phyloP scores from a whole-genome alignment of 129 eudicot species.

The Lactuca saligna region DNA sequence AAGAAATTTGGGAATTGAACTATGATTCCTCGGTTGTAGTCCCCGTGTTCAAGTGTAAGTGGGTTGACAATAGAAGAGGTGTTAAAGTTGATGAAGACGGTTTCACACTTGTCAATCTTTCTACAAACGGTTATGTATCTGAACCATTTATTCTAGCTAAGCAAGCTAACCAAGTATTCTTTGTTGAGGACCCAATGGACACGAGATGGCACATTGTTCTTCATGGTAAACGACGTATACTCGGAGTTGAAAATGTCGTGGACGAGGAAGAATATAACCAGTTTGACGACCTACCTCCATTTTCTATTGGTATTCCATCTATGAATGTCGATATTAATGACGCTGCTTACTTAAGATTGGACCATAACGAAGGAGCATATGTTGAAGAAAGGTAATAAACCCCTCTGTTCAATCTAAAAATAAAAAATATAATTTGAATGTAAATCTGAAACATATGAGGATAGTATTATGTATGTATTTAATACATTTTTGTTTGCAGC shows the following conservation, averaged over 20 bases:
- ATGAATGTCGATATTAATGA: neutral
- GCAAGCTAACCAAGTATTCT: neutral
- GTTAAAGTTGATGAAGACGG: neutral
- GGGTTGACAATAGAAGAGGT: neutral
- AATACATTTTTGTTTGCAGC: neutral
- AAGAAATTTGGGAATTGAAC: slow-evolving; percentile 12
- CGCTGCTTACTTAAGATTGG: neutral
- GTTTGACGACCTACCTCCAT: slow-evolving; percentile 15
- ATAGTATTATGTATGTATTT: too few relatives aligned
- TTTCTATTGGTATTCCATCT: slow-evolving; percentile 8
- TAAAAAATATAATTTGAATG: neutral
- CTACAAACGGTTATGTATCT: too few relatives aligned
- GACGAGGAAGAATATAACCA: slow-evolving; percentile 12
- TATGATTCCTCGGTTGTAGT: neutral
- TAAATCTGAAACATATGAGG: neutral
- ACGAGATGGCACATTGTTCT: slow-evolving; percentile 5
- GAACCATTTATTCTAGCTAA: too few relatives aligned
- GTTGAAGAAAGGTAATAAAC: neutral
- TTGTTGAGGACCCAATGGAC: neutral
- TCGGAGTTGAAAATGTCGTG: neutral
- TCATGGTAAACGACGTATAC: slow-evolving; percentile 12
- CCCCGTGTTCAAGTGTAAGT: slow-evolving; percentile 6
- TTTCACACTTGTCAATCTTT: too few relatives aligned
- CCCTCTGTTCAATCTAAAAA: too few relatives aligned
- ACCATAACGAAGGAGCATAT: neutral